Evolutionary conservation across 768 basidiomycete genomes (phyloP).

Genomic region (Mycena maculata): DNA sequence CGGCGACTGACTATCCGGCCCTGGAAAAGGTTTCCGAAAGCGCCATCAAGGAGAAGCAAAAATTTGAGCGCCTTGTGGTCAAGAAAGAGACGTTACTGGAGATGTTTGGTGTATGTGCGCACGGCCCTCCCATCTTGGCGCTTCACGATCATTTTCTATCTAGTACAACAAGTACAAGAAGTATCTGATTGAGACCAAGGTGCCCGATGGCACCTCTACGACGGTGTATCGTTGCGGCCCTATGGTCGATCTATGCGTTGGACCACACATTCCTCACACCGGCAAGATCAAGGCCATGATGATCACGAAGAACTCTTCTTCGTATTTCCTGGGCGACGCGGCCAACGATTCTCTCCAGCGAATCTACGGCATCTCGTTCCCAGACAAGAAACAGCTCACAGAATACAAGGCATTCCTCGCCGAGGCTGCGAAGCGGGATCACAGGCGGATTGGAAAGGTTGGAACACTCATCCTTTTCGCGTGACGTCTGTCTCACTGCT

Average conservation of each 20-base stretch:
- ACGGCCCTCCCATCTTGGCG: slow-evolving; percentile 11
- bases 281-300: slow-evolving; percentile 98
- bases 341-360: slow-evolving; percentile 95
- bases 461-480: slow-evolving; percentile 25
- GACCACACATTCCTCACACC: slow-evolving; percentile 98
- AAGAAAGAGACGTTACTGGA: slow-evolving; percentile 95
- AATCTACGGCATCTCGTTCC: slow-evolving; percentile 98
- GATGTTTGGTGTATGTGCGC: slow-evolving; percentile 86
- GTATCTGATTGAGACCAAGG: slow-evolving; percentile 94
- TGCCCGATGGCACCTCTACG: slow-evolving; percentile 95
- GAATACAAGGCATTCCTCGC: slow-evolving; percentile 97
- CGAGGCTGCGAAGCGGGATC: slow-evolving; percentile 98
- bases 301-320: slow-evolving; percentile 98
- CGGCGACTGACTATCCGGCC: slow-evolving; percentile 84
- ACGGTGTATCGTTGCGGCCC: slow-evolving; percentile 99
- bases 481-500: slow-evolving; percentile 16
- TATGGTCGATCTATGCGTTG: slow-evolving; percentile 96
- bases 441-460: slow-evolving; percentile 93
- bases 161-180: slow-evolving; percentile 99
- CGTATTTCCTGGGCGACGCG: slow-evolving; percentile 95
- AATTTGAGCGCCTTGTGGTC: slow-evolving; percentile 93
- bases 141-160: background rate
- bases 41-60: slow-evolving; percentile 96
- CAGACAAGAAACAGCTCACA: slow-evolving; percentile 92
- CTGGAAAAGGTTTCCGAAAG: slow-evolving; percentile 90